Evolutionary conservation across 2,329 filamentous ascomycete species (phyloP).

Genomic region (Myriosclerotinia curreyana): DNA sequence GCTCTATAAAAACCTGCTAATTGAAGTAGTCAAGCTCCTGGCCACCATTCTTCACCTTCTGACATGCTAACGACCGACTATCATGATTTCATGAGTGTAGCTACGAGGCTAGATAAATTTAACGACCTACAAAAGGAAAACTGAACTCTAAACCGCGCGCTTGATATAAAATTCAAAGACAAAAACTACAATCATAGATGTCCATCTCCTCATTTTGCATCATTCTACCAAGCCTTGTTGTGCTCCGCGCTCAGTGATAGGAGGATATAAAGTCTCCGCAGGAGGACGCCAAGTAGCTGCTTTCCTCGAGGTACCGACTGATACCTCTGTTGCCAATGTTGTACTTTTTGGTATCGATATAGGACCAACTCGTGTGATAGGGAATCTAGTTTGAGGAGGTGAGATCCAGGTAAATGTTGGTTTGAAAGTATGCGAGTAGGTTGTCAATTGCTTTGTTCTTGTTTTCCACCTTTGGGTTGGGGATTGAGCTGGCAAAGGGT

Average conservation of each 20-base stretch:
- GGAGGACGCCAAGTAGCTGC: conserved; percentile 1
- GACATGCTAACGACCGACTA: not conserved
- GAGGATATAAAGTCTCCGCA: conserved; percentile 1
- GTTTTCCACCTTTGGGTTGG: not conserved
- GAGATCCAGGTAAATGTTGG: not conserved
- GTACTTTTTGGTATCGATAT: not conserved
- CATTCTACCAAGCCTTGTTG: not conserved
- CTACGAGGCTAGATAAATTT: not conserved
- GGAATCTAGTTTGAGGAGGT: not conserved
- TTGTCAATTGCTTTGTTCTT: not conserved
- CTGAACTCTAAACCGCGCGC: not conserved
- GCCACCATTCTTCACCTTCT: not conserved
- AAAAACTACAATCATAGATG: not conserved
- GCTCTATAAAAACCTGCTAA: not conserved
- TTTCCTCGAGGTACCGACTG: not conserved
- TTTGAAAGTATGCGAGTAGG: not conserved
- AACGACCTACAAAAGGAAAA: not conserved
- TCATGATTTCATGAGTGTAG: not conserved
- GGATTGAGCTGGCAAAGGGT: not conserved
- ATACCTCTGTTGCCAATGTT: not conserved
- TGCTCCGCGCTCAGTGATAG: not conserved
- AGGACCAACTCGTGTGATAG: not conserved
- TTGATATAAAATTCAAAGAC: not conserved
- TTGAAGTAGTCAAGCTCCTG: not conserved
- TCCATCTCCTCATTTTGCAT: not conserved